A percentile compares a stretch with the other conserved stretches of the same genome.
Conservation (phyloP, 768 basidiomycete species). For the Lactifluus echinatus region DNA sequence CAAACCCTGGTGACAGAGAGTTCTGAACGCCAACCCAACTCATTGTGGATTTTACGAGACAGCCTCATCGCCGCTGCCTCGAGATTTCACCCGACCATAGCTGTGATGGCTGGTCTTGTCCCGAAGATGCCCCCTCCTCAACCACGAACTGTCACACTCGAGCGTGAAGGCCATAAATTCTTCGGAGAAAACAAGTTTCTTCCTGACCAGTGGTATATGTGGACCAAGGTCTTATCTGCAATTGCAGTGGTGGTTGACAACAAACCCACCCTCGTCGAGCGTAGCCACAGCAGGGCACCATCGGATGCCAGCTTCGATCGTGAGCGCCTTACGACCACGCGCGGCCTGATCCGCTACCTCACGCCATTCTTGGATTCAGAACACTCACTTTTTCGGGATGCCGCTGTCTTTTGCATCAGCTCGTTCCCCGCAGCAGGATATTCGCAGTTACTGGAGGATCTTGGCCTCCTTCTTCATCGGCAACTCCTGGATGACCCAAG, state of each 20-base stretch:
- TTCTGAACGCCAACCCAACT: conserved; percentile 38
- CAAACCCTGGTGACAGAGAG: conserved; percentile 31
- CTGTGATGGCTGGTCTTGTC: conserved; percentile 65
- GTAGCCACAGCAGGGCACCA: conserved; percentile 61
- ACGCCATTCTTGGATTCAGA: conserved; percentile 86
- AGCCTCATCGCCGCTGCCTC: conserved; percentile 58
- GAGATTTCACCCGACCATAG: conserved; percentile 63
- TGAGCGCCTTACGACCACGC: conserved; percentile 73
- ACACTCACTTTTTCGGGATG: conserved; percentile 72
- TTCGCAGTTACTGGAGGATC: conserved; percentile 73
- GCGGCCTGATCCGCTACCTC: conserved; percentile 75
- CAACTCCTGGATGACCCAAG: conserved; percentile 77
- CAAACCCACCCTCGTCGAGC: conserved; percentile 43
- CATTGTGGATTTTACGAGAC: conserved; percentile 49
- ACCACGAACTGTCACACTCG: conserved; percentile 33
- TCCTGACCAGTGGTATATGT: conserved; percentile 74
- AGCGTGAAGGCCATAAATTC: conserved; percentile 44
- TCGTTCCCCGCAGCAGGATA: conserved; percentile 73
- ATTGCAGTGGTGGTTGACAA: conserved; percentile 61
- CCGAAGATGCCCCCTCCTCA: conserved; percentile 41
- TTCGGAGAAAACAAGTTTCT: conserved; percentile 49
- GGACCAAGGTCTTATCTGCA: conserved; percentile 81
- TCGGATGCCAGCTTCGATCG: conserved; percentile 72
- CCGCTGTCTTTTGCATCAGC: conserved; percentile 83
- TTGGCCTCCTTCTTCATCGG: conserved; percentile 68